Evolutionary conservation across 1,284 basidiomycete genomes (phyloP).

Genomic region (Kalmanozyma brasiliensis): DNA sequence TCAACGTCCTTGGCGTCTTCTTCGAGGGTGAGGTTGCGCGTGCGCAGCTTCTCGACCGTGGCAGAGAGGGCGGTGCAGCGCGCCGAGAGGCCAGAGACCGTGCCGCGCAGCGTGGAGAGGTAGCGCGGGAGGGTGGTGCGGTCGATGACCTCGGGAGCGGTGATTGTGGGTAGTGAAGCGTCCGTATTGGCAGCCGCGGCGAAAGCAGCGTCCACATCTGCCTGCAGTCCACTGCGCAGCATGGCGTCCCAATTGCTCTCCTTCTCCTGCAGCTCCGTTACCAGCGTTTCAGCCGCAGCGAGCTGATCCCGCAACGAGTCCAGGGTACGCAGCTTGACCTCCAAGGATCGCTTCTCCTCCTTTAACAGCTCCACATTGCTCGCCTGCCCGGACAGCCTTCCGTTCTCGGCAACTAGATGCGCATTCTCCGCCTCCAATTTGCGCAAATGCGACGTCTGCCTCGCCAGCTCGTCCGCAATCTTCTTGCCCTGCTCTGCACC

Average conservation of each 20-base stretch:
- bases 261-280: slow-evolving; percentile 53
- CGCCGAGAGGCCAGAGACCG: slow-evolving; percentile 42
- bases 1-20: slow-evolving; percentile 48
- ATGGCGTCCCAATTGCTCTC: slow-evolving; percentile 35
- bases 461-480: slow-evolving; percentile 39
- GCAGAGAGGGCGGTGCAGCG: slow-evolving; percentile 36
- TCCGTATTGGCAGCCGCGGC: slow-evolving; percentile 41
- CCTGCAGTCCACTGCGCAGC: slow-evolving; percentile 16
- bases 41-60: slow-evolving; percentile 41
- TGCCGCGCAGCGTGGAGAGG: slow-evolving; percentile 48
- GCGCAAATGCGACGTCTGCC: slow-evolving; percentile 32
- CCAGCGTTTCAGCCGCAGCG: slow-evolving; percentile 47
- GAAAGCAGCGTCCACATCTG: slow-evolving; percentile 37
- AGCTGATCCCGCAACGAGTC: slow-evolving; percentile 45
- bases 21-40: slow-evolving; percentile 37
- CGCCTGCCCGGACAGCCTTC: slow-evolving; percentile 33
- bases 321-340: slow-evolving; percentile 47
- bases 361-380: slow-evolving; percentile 54
- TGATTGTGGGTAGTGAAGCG: slow-evolving; percentile 8
- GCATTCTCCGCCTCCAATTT: slow-evolving; percentile 51
- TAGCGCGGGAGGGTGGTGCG: slow-evolving; percentile 43
- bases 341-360: slow-evolving; percentile 60
- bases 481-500: slow-evolving; percentile 24
- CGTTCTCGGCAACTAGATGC: slow-evolving; percentile 47
- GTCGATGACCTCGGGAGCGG: slow-evolving; percentile 24